These are phyloP conservation scores for Corynespora cassiicola DNA, from an alignment of 2,329 filamentous ascomycete genomes.

Conservation along the genomic window DNA sequence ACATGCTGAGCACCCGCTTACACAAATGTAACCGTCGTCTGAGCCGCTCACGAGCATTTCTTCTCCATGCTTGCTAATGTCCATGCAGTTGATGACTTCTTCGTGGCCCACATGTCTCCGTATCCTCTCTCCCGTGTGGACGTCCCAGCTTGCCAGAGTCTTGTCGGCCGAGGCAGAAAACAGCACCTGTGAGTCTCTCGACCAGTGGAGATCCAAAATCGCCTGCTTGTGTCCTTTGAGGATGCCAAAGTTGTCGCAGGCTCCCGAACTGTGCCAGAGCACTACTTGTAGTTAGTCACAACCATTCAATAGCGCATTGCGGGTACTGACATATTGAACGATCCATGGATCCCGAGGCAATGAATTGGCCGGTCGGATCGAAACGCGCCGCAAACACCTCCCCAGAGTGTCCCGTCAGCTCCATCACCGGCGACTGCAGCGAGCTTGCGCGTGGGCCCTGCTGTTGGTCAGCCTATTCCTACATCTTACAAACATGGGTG, in stretches of 20 bases:
- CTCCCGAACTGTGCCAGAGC: conserved; percentile 90
- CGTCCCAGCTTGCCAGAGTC: conserved; percentile 92
- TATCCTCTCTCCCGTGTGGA: conserved; percentile 90
- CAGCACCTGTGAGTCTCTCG: conserved; percentile 86
- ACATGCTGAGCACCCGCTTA: conserved; percentile 30
- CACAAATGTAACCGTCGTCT: conserved; percentile 88
- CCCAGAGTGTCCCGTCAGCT: conserved; percentile 77
- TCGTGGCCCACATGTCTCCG: conserved; percentile 92
- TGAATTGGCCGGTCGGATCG: conserved; percentile 83
- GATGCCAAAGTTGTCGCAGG: conserved; percentile 92
- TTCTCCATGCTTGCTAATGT: conserved; percentile 87
- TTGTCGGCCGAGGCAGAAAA: conserved; percentile 94
- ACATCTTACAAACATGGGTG: conserved; percentile 16
- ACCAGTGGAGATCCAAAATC: conserved; percentile 93
- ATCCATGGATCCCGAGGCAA: conserved; percentile 96
- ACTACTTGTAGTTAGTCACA: conserved; percentile 63
- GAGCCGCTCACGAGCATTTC: conserved; percentile 90
- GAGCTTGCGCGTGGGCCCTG: conserved; percentile 81
- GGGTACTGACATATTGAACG: conserved; percentile 76
- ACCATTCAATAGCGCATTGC: conserved; percentile 18
- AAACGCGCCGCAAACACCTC: conserved; percentile 93
- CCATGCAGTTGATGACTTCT: conserved; percentile 91
- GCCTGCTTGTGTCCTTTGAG: conserved; percentile 90
- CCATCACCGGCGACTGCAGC: conserved; percentile 91
- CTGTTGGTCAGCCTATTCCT: conserved; percentile 44